Evolutionary conservation across 2,329 filamentous ascomycete genomes (phyloP).

Genomic region (Phoma sp.): DNA sequence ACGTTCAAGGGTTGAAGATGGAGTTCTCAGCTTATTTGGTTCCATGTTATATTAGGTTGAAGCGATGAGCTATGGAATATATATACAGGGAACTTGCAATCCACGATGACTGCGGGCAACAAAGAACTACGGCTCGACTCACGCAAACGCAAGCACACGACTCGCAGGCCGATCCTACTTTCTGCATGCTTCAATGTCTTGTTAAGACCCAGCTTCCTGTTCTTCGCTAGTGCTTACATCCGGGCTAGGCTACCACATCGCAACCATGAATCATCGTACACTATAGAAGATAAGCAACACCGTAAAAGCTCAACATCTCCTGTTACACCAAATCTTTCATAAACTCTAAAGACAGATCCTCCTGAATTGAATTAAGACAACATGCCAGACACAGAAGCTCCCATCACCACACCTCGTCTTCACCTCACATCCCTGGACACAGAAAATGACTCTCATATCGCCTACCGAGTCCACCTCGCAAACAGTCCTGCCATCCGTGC

Average conservation of each 20-base stretch:
- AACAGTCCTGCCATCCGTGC: neutral
- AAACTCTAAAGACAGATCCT: neutral
- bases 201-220: neutral
- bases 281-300: neutral
- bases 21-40: too few species aligned
- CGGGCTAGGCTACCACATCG: neutral
- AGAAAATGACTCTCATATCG: neutral
- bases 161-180: too few species aligned
- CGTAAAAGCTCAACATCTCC: neutral
- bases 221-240: neutral
- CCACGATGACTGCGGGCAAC: too few species aligned
- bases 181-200: too few species aligned
- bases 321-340: neutral
- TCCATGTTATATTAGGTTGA: too few species aligned
- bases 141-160: too few species aligned
- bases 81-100: too few species aligned
- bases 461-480: neutral
- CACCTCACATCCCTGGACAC: neutral
- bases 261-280: neutral
- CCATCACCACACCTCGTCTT: neutral
- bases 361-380: neutral
- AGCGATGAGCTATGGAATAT: too few species aligned
- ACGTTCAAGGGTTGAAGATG: too few species aligned
- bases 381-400: neutral
- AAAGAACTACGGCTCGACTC: too few species aligned